These are phyloP conservation scores for Aspergillus mulundensis DNA, from an alignment of 495 filamentous ascomycete species.

Conservation along the genomic window DNA sequence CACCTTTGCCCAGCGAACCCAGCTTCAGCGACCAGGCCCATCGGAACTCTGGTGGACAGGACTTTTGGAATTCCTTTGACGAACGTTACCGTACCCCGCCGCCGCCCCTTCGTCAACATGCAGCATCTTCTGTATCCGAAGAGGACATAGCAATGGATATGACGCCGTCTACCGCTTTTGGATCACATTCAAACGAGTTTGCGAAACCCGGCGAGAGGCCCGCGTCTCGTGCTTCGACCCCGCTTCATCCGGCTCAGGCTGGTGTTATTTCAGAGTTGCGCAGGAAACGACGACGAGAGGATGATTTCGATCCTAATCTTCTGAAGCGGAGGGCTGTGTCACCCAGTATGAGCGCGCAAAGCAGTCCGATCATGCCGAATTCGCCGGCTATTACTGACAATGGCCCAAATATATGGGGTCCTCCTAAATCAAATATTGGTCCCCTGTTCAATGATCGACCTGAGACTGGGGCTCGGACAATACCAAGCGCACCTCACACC, in stretches of 20 bases:
- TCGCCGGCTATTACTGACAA: slow-evolving; percentile 67
- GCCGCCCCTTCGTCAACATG: slow-evolving; percentile 51
- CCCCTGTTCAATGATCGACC: slow-evolving; percentile 48
- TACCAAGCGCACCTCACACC: slow-evolving; percentile 23
- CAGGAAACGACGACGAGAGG: slow-evolving; percentile 79
- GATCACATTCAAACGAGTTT: slow-evolving; percentile 26
- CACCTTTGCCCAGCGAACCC: slow-evolving; percentile 48
- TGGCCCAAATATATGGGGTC: slow-evolving; percentile 64
- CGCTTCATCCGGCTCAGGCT: slow-evolving; percentile 40
- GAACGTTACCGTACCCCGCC: slow-evolving; percentile 61
- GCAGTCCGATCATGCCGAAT: slow-evolving; percentile 78
- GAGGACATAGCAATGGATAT: slow-evolving; percentile 79
- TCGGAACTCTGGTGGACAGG: slow-evolving; percentile 63
- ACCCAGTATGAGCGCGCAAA: slow-evolving; percentile 86
- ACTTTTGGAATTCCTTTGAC: slow-evolving; percentile 80
- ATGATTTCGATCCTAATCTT: slow-evolving; percentile 82
- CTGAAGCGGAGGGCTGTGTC: slow-evolving; percentile 94
- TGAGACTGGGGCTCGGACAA: slow-evolving; percentile 35
- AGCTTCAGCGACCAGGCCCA: slow-evolving; percentile 70
- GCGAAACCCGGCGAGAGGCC: slow-evolving; percentile 30
- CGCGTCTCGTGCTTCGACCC: slow-evolving; percentile 47
- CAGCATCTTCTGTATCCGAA: slow-evolving; percentile 57
- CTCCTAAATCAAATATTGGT: slow-evolving; percentile 55
- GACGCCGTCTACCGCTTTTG: slow-evolving; percentile 52
- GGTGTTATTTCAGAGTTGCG: slow-evolving; percentile 61